Percentiles rank a stretch among this genome's conserved stretches.
Evolutionary conservation across 805 yeast genomes (phyloP).

Genomic region (Candida dajiaensis): DNA sequence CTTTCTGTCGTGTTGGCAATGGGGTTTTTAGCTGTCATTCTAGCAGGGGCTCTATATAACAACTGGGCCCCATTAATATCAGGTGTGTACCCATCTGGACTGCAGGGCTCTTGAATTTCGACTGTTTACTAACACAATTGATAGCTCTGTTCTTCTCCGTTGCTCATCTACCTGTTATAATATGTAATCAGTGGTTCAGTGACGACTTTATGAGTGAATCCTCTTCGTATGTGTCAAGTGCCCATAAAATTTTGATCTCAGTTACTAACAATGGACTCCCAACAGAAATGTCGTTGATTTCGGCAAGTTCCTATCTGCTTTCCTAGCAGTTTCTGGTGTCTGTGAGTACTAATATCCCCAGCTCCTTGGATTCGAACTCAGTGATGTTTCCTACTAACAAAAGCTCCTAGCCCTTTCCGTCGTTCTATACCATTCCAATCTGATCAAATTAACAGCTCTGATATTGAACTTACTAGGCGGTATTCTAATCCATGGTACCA

Average conservation of each 20-base stretch:
- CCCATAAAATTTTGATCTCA: not conserved
- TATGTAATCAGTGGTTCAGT: slow-evolving; percentile 39
- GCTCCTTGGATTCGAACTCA: not conserved
- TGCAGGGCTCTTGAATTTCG: not conserved
- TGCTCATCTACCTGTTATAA: slow-evolving; percentile 53
- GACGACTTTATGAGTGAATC: slow-evolving; percentile 52
- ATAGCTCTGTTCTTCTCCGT: slow-evolving; percentile 41
- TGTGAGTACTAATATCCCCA: slow-evolving; percentile 9
- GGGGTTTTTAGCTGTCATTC: slow-evolving; percentile 69
- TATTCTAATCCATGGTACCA: slow-evolving; percentile 59
- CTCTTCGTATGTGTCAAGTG: slow-evolving; percentile 26
- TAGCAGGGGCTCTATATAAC: slow-evolving; percentile 70
- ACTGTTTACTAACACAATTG: slow-evolving; percentile 3
- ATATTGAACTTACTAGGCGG: slow-evolving; percentile 67
- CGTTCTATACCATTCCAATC: slow-evolving; percentile 54
- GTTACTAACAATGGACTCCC: slow-evolving; percentile 8
- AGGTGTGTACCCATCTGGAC: slow-evolving; percentile 26
- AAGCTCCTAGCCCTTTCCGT: slow-evolving; percentile 39
- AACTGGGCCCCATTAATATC: slow-evolving; percentile 75
- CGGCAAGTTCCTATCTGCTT: slow-evolving; percentile 65
- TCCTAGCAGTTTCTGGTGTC: slow-evolving; percentile 56
- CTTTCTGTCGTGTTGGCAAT: slow-evolving; percentile 69
- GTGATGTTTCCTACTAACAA: not conserved
- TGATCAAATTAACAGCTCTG: slow-evolving; percentile 54
- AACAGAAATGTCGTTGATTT: slow-evolving; percentile 48